phyloP scores from a whole-genome alignment of 2,329 filamentous ascomycete species.

The Sarocladium oryzae region DNA sequence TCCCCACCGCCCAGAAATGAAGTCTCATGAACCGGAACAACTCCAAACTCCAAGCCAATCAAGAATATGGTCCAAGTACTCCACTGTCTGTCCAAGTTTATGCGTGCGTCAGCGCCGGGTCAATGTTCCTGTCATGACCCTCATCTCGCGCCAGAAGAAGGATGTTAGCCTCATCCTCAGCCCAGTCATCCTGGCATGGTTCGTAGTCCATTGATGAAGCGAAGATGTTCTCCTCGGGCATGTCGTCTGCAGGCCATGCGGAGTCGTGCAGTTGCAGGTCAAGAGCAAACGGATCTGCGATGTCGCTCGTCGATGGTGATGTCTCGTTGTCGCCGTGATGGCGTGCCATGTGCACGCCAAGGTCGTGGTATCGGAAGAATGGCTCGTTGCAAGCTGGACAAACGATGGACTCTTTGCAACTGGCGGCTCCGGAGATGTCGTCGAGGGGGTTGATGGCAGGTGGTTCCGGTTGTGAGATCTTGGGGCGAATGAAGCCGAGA shows the following conservation, averaged over 20 bases:
- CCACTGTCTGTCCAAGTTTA: not conserved
- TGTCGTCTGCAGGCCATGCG: constrained; percentile 17
- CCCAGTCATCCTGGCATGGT: constrained; percentile 33
- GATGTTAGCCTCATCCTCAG: constrained; percentile 37
- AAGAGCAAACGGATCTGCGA: not conserved
- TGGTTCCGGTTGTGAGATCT: constrained; percentile 14
- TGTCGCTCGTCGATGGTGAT: constrained; percentile 11
- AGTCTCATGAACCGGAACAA: no score
- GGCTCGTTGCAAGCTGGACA: constrained; percentile 40
- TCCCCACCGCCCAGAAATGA: no score
- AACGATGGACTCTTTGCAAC: constrained; percentile 32
- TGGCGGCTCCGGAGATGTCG: constrained; percentile 34
- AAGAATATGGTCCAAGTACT: no score
- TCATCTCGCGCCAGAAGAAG: constrained; percentile 29
- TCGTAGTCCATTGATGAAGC: constrained; percentile 26
- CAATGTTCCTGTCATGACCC: constrained; percentile 18
- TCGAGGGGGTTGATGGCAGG: constrained; percentile 28
- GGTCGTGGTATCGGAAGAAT: constrained; percentile 45
- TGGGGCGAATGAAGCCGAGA: constrained; percentile 50
- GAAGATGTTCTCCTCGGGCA: constrained; percentile 27
- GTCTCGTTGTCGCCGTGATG: constrained; percentile 14
- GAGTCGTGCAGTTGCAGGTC: constrained; percentile 13
- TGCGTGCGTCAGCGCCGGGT: constrained; percentile 23
- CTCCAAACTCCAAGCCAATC: constrained; percentile 1
- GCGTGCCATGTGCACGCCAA: constrained; percentile 38